Base-by-base conservation (phyloP, 768 basidiomycete species). In the Psilocybe tampanensis region DNA sequence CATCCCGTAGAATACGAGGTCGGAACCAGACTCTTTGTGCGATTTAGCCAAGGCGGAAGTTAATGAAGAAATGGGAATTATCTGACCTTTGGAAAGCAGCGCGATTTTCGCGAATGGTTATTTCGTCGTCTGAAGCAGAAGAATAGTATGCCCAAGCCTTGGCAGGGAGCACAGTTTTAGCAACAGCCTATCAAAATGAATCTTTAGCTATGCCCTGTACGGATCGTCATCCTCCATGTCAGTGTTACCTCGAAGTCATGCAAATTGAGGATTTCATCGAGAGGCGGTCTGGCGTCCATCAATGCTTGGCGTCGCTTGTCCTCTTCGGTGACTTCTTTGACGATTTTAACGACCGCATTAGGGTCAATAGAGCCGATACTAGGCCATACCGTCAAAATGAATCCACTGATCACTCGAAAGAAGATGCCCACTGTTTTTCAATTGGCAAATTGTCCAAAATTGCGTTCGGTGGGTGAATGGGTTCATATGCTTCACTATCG, bases 111-210 rank as follows among this genome's bases (percentile, higher is more conserved):
- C 94, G 81, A 58, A 82, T 77, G 26, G 94, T 95, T 44, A 95
- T 92, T 72, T 97, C 94, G 64, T 98, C 95, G 68, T 98, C 96
- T 7, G 96, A 88, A 17, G 94, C 95, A n/a, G 93, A 95, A 0
- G 91, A 94, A 67, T 98, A 95, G 70, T 95, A 95, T 5, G 95
- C 95, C 95, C 95, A 98, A 0, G 93, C 93, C 69, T 93, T 92
- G 29, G 88, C 86, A 6, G 86, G 76, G 75, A 98, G 86, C 18
- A 91, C 86, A 60, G 77, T 76, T 69, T 83, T 90, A 5, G 94
- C 94, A 43, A 98, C 86, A 21, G 89, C 82, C 91, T 93, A 59
- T 23, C 42, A 29, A 44, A 48, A 44, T 34, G 43, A 9, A 45
- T 47, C 8, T 44, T 61, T 36, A 52, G 41, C 22, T 61, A 42